phyloP scores from a whole-genome alignment of 345 rosid species.

The Orychophragmus violaceus region DNA sequence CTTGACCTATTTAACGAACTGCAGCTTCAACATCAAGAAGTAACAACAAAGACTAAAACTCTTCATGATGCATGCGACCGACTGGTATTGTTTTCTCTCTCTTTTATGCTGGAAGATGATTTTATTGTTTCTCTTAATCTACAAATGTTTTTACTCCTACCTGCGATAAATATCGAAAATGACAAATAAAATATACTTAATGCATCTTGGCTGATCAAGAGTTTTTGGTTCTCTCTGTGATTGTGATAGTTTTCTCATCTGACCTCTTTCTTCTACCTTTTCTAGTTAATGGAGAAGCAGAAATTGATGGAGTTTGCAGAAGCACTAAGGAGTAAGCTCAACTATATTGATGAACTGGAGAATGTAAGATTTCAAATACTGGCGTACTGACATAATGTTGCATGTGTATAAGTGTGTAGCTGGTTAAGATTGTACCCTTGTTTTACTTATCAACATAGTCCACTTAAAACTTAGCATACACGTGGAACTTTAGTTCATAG shows the following conservation, averaged over 20 bases:
- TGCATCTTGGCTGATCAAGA: conserved; percentile 1
- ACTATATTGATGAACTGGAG: conserved; percentile 98
- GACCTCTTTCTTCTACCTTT: conserved; percentile 17
- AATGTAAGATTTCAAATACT: conserved; percentile 80
- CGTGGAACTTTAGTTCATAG: not conserved
- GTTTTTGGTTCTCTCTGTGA: not conserved
- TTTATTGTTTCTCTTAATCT: not conserved
- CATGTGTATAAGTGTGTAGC: not conserved
- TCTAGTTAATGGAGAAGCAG: conserved; percentile 80
- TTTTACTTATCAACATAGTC: not conserved
- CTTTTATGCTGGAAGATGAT: not conserved
- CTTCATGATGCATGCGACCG: conserved; percentile 97
- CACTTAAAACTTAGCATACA: not conserved
- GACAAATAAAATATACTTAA: not conserved
- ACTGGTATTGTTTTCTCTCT: conserved; percentile 48
- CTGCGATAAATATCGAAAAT: not conserved
- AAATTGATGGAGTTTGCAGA: conserved; percentile 85
- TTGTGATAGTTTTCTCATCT: not conserved
- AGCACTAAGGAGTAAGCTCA: conserved; percentile 90
- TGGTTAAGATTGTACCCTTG: not conserved
- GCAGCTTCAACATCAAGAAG: conserved; percentile 89
- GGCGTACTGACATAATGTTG: conserved; percentile 19
- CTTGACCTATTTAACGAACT: conserved; percentile 72
- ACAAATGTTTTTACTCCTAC: not conserved
- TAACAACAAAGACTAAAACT: conserved; percentile 93